phyloP scores from a whole-genome alignment of 805 yeast genomes.

The Cyberlindnera euphorbiiphila region DNA sequence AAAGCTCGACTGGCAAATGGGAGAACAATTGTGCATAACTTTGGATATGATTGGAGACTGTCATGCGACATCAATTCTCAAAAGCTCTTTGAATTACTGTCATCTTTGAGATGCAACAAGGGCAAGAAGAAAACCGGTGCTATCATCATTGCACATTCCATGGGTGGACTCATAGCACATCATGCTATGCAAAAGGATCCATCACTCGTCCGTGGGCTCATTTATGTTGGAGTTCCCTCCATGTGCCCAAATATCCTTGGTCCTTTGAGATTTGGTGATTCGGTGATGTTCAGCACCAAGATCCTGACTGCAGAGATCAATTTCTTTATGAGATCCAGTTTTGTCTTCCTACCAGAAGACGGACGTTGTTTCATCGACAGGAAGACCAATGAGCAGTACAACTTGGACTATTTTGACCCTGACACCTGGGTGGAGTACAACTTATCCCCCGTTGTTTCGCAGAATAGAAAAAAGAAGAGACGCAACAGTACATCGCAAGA shows the following conservation, averaged over 20 bases:
- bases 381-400: slow-evolving; percentile 51
- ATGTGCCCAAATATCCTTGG: slow-evolving; percentile 86
- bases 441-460: slow-evolving; percentile 66
- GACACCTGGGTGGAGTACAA: slow-evolving; percentile 75
- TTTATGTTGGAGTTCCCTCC: slow-evolving; percentile 81
- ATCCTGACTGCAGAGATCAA: slow-evolving; percentile 77
- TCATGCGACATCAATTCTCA: slow-evolving; percentile 54
- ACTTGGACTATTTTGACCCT: slow-evolving; percentile 75
- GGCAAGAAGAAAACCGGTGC: slow-evolving; percentile 51
- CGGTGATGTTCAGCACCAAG: slow-evolving; percentile 68
- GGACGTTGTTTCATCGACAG: slow-evolving; percentile 73
- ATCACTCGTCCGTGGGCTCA: slow-evolving; percentile 61
- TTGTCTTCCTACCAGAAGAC: slow-evolving; percentile 68
- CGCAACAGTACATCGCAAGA: slow-evolving; percentile 4
- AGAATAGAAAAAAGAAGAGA: slow-evolving; percentile 18
- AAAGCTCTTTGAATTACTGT: slow-evolving; percentile 48
- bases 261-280: slow-evolving; percentile 79
- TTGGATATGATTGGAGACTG: slow-evolving; percentile 94
- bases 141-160: slow-evolving; percentile 80
- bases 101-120: slow-evolving; percentile 38
- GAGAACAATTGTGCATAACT: slow-evolving; percentile 59
- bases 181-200: slow-evolving; percentile 70
- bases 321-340: slow-evolving; percentile 85
- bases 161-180: slow-evolving; percentile 91
- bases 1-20: slow-evolving; percentile 56